phyloP scores from a whole-genome alignment of 306 rosid species.

The Bauhinia variegata region DNA sequence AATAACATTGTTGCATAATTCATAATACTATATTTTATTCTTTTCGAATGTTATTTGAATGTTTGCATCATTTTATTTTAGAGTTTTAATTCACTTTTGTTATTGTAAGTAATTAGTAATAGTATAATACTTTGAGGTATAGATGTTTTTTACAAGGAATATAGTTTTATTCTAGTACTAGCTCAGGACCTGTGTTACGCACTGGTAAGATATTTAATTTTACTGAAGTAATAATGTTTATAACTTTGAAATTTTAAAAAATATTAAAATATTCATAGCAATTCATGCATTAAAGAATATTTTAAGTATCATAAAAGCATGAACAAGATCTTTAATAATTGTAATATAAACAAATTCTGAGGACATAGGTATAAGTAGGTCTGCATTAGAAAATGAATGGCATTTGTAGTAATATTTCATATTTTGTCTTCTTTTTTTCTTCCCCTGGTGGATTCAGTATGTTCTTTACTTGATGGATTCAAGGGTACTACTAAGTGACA shows the following conservation, averaged over 20 bases:
- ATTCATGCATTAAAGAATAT: too few relatives aligned
- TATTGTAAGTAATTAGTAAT: neutral
- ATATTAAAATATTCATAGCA: too few relatives aligned
- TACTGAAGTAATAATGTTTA: too few relatives aligned
- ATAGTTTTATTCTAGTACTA: neutral
- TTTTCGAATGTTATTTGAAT: neutral
- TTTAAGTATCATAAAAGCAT: too few relatives aligned
- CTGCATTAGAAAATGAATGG: neutral
- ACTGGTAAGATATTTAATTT: too few relatives aligned
- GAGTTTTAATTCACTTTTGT: constrained; percentile 2
- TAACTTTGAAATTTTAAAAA: too few relatives aligned
- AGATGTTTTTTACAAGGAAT: neutral
- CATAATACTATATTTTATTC: constrained; percentile 8
- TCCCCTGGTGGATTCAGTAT: neutral
- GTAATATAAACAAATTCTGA: too few relatives aligned
- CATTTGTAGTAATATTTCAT: neutral
- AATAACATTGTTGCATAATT: too few relatives aligned
- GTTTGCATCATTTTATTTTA: neutral
- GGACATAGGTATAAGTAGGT: neutral
- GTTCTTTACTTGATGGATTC: neutral
- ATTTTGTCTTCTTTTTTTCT: neutral
- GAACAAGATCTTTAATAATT: too few relatives aligned
- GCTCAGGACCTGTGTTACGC: too few relatives aligned
- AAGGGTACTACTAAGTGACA: constrained; percentile 15
- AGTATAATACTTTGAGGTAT: neutral